Evolutionary conservation across 176 grass and related monocot genomes (phyloP).

Genomic region (Musa itinerans): DNA sequence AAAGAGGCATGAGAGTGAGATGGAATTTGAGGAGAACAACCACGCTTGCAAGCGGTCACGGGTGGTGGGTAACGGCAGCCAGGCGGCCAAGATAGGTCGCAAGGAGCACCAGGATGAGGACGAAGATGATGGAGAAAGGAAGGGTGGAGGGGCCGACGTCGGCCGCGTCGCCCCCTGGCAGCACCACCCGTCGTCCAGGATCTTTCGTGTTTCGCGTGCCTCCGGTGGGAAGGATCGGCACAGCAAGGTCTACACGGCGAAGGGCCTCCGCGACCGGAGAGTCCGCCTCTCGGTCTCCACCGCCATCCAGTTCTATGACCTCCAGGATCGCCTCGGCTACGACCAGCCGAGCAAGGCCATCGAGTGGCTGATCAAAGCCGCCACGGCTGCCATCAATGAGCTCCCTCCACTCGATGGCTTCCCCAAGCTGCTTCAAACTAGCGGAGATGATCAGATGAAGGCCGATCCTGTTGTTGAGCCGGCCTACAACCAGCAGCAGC

Average conservation of each 20-base stretch:
- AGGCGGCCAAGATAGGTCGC: conserved; percentile 6
- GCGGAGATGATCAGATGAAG: background rate
- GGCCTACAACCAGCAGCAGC: conserved; percentile 28
- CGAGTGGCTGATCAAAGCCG: conserved; percentile 16
- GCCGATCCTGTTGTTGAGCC: background rate
- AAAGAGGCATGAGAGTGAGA: conserved; percentile 4
- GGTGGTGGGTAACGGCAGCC: conserved; percentile 4
- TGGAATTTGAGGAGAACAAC: conserved; percentile 10
- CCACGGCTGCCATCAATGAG: conserved; percentile 3
- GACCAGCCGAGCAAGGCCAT: conserved; percentile 21
- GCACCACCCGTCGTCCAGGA: conserved; percentile 8
- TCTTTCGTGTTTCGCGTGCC: conserved; percentile 7
- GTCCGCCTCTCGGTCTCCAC: conserved; percentile 13
- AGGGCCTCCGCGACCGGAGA: conserved; percentile 2
- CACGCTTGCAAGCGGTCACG: conserved; percentile 14
- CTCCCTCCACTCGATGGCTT: conserved; percentile 6
- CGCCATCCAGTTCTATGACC: conserved; percentile 21
- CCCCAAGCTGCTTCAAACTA: background rate
- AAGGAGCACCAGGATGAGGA: conserved; percentile 12
- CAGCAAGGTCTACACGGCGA: conserved; percentile 23
- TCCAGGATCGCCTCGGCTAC: conserved; percentile 21
- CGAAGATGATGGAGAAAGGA: conserved; percentile 12
- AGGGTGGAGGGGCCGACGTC: background rate
- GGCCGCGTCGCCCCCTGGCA: background rate
- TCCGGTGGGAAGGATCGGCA: conserved; percentile 17